Evolutionary conservation across 441 rosid species (phyloP).

Genomic region (Erodium texanum): DNA sequence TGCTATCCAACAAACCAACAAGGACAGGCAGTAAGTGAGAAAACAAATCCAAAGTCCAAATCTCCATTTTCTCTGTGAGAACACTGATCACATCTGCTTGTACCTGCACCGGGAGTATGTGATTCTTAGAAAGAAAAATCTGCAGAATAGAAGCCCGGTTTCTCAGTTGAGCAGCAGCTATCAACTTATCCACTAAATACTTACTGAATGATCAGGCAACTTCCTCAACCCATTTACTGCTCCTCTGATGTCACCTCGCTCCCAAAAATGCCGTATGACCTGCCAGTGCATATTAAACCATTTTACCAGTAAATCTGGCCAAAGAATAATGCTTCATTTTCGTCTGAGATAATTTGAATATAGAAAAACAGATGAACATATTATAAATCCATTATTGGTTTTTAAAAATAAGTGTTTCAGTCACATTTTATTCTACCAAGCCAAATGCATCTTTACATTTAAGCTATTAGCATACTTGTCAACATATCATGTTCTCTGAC

Average conservation of each 20-base stretch:
- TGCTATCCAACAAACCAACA: constrained; percentile 76
- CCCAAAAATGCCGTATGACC: constrained; percentile 86
- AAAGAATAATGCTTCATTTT: background rate
- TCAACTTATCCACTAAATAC: constrained; percentile 31
- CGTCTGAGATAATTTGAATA: background rate
- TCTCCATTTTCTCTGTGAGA: constrained; percentile 68
- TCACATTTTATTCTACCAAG: background rate
- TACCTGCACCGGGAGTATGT: constrained; percentile 44
- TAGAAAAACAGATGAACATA: background rate
- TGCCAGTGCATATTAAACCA: constrained; percentile 23
- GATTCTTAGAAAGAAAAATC: constrained; percentile 19
- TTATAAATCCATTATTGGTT: background rate
- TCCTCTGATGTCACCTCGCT: constrained; percentile 61
- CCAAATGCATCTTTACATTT: background rate
- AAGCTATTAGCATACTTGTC: background rate
- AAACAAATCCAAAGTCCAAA: constrained; percentile 69
- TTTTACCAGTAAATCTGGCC: background rate
- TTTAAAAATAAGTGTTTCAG: background rate
- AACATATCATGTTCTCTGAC: too few species aligned
- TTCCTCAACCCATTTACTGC: constrained; percentile 65
- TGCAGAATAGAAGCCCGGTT: constrained; percentile 15
- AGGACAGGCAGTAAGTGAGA: constrained; percentile 82
- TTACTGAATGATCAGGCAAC: constrained; percentile 86
- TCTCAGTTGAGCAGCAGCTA: constrained; percentile 9
- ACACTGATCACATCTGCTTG: constrained; percentile 79